Base-by-base conservation (phyloP, 805 yeast species). In the Ogataea neopini region DNA sequence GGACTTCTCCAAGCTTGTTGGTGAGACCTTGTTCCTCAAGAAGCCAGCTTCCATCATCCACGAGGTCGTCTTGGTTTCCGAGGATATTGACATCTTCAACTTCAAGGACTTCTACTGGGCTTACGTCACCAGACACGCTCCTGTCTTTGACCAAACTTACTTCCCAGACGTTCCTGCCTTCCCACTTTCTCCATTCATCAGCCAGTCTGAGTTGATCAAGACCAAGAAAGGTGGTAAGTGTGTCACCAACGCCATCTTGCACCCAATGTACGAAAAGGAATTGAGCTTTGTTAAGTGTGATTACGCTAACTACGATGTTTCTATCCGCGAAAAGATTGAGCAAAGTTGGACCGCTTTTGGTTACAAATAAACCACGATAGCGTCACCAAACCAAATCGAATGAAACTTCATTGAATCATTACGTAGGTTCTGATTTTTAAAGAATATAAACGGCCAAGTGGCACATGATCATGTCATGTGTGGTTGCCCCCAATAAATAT, bases 101-200 rank as follows among this genome's bases (percentile, higher is more conserved):
- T 61, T 61, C 43, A 53, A 49, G 47, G 49, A 59, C 41, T 45
- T 62, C 17, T 43, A 60, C 36, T 62, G 66, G 66, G 64, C 66
- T 15, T 61, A 60, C 43, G 45, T 44, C 10, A 62, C 66, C 15
- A 50, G 65, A 47, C 64, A 60, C 48, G 54, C 63, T 1, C 65
- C 66, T 14, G 56, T 40, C 28, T 50, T 44, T n/a, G 62, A 60
- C 40, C 61, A 59, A 40, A 26, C 32, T 32, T 44, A 45, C 32
- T 62, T 52, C 42, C 45, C 43, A 5, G 60, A 62, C 38, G 52
- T 41, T 4, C 19, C 22, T 3, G 44, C 63, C 6, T 61, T 59
- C 40, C 49, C 64, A 4, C 49, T 61, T 43, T 62, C 63, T 8
- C 66, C 65, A 32, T 62, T 61, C 38, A 51, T 60, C 32, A 30